phyloP scores from a whole-genome alignment of 2,329 filamentous ascomycete species.

The Phyllosticta citribraziliensis region DNA sequence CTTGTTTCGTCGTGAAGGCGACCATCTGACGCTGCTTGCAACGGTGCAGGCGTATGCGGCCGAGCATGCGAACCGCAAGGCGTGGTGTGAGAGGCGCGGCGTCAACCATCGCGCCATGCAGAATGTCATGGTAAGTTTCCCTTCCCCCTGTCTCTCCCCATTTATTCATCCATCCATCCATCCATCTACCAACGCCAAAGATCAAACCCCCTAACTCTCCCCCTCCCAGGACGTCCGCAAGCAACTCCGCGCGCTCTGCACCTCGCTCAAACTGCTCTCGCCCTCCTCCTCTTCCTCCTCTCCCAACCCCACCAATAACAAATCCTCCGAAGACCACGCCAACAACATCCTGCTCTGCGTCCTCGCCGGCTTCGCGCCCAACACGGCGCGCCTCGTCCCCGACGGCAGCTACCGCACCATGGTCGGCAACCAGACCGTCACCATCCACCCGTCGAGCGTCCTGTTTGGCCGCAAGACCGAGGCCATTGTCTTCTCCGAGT shows the following conservation, averaged over 20 bases:
- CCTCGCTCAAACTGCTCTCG: conserved; percentile 33
- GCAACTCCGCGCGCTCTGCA: conserved; percentile 48
- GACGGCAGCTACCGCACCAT: conserved; percentile 54
- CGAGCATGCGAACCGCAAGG: conserved; percentile 48
- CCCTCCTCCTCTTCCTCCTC: background rate
- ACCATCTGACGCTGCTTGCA: conserved; percentile 53
- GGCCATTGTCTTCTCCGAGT: conserved; percentile 56
- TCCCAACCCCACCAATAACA: conserved; percentile 1
- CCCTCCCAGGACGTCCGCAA: conserved; percentile 48
- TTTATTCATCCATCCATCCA: background rate
- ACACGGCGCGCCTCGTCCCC: conserved; percentile 49
- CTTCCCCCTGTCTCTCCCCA: background rate
- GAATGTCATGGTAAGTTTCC: conserved; percentile 43
- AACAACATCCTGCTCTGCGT: conserved; percentile 48
- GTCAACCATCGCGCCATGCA: conserved; percentile 57
- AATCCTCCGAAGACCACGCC: conserved; percentile 33
- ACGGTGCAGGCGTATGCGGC: conserved; percentile 51
- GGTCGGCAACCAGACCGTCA: conserved; percentile 50
- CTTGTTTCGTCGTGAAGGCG: conserved; percentile 50
- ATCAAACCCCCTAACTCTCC: conserved; percentile 1
- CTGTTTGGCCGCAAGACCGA: conserved; percentile 51
- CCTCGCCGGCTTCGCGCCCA: conserved; percentile 48
- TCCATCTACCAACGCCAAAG: background rate
- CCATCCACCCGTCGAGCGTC: conserved; percentile 53
- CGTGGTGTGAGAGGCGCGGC: conserved; percentile 50